Conservation (phyloP, 306 rosid genomes). For the Senna tora region DNA sequence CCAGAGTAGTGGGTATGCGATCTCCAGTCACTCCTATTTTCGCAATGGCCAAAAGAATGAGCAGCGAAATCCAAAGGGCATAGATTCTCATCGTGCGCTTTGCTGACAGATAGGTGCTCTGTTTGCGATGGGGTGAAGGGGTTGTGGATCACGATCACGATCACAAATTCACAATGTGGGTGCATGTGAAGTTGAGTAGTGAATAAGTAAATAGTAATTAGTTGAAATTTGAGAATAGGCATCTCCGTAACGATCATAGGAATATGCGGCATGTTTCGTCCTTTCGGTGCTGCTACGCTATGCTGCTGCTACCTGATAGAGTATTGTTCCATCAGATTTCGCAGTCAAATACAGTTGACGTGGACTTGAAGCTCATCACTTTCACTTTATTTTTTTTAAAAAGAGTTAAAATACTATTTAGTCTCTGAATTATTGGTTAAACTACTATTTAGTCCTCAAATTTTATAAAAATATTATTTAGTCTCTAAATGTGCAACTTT, state of each 20-base stretch:
- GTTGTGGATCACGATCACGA: no score
- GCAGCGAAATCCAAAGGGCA: slow-evolving; percentile 39
- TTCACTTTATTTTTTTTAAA: no score
- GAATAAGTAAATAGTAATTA: background rate
- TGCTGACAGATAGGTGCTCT: slow-evolving; percentile 2
- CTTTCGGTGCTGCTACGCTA: background rate
- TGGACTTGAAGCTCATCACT: slow-evolving; percentile 2
- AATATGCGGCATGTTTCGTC: slow-evolving; percentile 37
- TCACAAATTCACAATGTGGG: no score
- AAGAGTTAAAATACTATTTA: no score
- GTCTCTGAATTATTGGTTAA: no score
- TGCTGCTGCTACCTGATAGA: background rate
- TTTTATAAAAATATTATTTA: no score
- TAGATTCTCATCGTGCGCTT: slow-evolving; percentile 39
- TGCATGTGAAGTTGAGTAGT: slow-evolving; percentile 20
- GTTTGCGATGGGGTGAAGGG: background rate
- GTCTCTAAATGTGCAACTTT: no score
- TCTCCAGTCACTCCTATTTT: slow-evolving; percentile 41
- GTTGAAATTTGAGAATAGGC: slow-evolving; percentile 25
- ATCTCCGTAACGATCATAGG: slow-evolving; percentile 27
- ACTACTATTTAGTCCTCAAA: no score
- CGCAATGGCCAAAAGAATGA: slow-evolving; percentile 37
- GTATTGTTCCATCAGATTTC: background rate
- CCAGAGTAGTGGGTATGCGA: slow-evolving; percentile 73
- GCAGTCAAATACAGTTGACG: background rate